Percentiles rank a stretch among this genome's conserved stretches.
Evolutionary conservation across 768 basidiomycete genomes (phyloP).

Genomic region (Lactarius akahatsu): DNA sequence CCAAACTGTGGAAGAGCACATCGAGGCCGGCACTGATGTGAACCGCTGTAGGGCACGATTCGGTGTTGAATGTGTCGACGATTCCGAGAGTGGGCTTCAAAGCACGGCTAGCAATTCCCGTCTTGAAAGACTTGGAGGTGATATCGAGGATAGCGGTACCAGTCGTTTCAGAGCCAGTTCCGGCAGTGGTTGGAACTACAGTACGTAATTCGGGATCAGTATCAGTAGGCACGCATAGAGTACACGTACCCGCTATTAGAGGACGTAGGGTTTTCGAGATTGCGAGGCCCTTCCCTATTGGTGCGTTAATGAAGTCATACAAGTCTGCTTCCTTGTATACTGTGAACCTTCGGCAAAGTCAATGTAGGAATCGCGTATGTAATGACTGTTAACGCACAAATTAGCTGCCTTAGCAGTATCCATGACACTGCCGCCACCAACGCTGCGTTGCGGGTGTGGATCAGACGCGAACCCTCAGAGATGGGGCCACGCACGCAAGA

Average conservation of each 20-base stretch:
- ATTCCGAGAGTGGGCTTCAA: conserved; percentile 82
- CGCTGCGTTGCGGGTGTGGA: conserved; percentile 42
- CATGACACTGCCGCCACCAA: conserved; percentile 93
- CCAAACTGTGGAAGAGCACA: conserved; percentile 93
- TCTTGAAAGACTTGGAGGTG: conserved; percentile 90
- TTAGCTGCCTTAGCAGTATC: conserved; percentile 97
- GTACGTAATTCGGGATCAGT: not conserved
- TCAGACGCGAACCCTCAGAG: not conserved
- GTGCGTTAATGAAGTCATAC: conserved; percentile 97
- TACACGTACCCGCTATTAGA: conserved; percentile 67
- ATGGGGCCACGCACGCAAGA: conserved; percentile 60
- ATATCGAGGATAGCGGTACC: conserved; percentile 94
- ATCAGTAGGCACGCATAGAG: not conserved
- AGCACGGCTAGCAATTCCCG: conserved; percentile 91
- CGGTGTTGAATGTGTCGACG: conserved; percentile 88
- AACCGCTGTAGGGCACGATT: conserved; percentile 85
- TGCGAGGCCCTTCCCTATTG: conserved; percentile 88
- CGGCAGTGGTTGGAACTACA: conserved; percentile 69
- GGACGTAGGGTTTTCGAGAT: conserved; percentile 73
- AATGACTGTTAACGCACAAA: conserved; percentile 46
- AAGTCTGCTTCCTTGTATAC: conserved; percentile 91
- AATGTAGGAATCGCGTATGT: not conserved
- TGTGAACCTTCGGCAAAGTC: conserved; percentile 56
- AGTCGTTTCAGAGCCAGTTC: conserved; percentile 94
- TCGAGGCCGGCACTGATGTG: conserved; percentile 95